Evolutionary conservation across 164 flowering plant species (phyloP).

Genomic region (Saururus chinensis): DNA sequence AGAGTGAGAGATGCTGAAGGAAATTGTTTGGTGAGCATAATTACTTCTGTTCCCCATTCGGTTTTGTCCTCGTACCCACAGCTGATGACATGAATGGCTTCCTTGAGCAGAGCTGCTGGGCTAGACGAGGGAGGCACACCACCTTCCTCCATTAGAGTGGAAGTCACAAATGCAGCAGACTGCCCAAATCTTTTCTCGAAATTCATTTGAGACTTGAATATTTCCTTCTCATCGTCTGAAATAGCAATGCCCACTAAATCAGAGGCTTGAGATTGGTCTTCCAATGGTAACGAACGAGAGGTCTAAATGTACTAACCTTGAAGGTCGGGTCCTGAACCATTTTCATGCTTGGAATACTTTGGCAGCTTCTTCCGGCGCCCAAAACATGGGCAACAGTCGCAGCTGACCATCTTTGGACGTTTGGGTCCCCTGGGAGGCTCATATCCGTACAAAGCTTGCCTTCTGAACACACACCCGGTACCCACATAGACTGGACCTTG

Average conservation of each 20-base stretch:
- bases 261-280: too few relatives aligned
- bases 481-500: conserved; percentile 98
- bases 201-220: conserved; percentile 77
- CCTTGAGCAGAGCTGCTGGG: conserved; percentile 87
- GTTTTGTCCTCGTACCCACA: conserved; percentile 98
- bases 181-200: conserved; percentile 89
- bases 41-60: conserved; percentile 92
- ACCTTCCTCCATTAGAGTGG: conserved; percentile 84
- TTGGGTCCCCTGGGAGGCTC: conserved; percentile 80
- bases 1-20: not conserved
- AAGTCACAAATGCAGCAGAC: conserved; percentile 77
- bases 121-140: conserved; percentile 94
- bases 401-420: conserved; percentile 91
- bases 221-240: conserved; percentile 55
- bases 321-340: conserved; percentile 15
- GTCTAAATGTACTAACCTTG: conserved; percentile 14
- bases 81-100: conserved; percentile 96
- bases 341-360: conserved; percentile 34
- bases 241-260: not conserved
- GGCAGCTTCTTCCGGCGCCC: conserved; percentile 58
- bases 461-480: conserved; percentile 88
- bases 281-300: too few relatives aligned
- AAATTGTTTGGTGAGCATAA: too few relatives aligned
- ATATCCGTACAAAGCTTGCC: conserved; percentile 92
- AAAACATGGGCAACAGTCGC: conserved; percentile 87